Percentiles rank a stretch among this genome's conserved stretches.
Conservation (phyloP, 1,139 yeast species). For the Zygoascus meyerae region DNA sequence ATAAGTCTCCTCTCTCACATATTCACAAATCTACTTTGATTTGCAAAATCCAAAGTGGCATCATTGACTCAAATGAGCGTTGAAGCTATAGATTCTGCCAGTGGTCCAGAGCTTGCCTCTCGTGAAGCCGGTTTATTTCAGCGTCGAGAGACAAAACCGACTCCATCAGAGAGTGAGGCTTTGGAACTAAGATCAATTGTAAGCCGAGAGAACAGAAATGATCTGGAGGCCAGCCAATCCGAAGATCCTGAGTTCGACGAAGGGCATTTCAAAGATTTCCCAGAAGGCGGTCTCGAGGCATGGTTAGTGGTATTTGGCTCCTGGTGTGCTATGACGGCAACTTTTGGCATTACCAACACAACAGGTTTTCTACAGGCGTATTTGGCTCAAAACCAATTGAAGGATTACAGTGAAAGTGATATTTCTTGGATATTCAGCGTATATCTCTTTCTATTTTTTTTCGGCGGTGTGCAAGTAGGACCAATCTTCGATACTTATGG, state of each 20-base stretch:
- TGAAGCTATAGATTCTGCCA: no score
- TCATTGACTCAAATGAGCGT: no score
- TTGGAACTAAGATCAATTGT: no score
- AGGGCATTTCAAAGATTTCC: constrained; percentile 34
- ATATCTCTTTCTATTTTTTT: constrained; percentile 50
- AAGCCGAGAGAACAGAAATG: neutral
- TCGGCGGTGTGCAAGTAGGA: constrained; percentile 57
- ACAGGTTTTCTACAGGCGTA: constrained; percentile 59
- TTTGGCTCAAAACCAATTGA: constrained; percentile 45
- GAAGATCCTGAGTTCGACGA: neutral
- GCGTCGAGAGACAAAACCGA: neutral
- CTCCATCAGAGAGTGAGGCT: neutral
- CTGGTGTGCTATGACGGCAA: constrained; percentile 51
- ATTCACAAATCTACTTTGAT: no score
- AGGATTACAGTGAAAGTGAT: constrained; percentile 38
- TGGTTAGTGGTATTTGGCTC: constrained; percentile 58
- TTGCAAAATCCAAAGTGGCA: no score
- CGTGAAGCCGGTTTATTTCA: neutral
- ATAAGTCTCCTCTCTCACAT: no score
- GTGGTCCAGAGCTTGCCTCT: no score
- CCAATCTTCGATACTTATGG: constrained; percentile 49
- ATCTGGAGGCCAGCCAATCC: neutral
- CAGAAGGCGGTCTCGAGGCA: constrained; percentile 59
- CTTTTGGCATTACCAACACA: constrained; percentile 57
- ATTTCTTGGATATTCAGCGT: constrained; percentile 63